Percentiles rank a stretch among this genome's conserved stretches.
These are phyloP conservation scores for Ormosia semicastrata DNA, from an alignment of 306 rosid species.

Conservation along the genomic window DNA sequence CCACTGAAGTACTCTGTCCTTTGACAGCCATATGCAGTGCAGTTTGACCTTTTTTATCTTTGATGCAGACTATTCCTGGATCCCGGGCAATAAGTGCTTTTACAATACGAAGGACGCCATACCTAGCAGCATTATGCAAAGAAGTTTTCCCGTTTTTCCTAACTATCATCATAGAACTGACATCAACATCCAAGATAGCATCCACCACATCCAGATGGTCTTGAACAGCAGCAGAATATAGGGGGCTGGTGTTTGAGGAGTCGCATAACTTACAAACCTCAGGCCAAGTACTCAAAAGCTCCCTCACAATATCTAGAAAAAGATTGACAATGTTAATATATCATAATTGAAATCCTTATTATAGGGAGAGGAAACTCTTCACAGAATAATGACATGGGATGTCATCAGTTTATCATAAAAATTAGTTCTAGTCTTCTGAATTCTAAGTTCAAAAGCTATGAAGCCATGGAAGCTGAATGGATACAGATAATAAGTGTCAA, in stretches of 20 bases:
- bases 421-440: too few relatives aligned
- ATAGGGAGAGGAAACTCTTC: neutral
- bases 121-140: slow-evolving; percentile 79
- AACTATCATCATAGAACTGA: slow-evolving; percentile 54
- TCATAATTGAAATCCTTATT: neutral
- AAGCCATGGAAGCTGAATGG: too few relatives aligned
- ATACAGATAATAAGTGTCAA: neutral
- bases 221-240: slow-evolving; percentile 79
- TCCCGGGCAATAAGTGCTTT: slow-evolving; percentile 65
- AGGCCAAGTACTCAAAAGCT: slow-evolving; percentile 66
- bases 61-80: slow-evolving; percentile 65
- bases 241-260: slow-evolving; percentile 82
- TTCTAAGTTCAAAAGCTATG: too few relatives aligned
- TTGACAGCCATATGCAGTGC: slow-evolving; percentile 97
- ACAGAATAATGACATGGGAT: neutral
- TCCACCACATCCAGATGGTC: slow-evolving; percentile 81
- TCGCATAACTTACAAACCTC: slow-evolving; percentile 72
- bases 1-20: slow-evolving; percentile 65
- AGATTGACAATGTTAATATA: neutral
- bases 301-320: slow-evolving; percentile 74
- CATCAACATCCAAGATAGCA: slow-evolving; percentile 81
- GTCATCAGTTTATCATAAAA: neutral
- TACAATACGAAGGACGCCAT: slow-evolving; percentile 59
- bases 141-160: slow-evolving; percentile 96
- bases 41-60: slow-evolving; percentile 94